Evolutionary conservation across 768 basidiomycete genomes (phyloP), one percentile per base, ranked within the genome.

Genomic region (Naganishia onofrii): DNA sequence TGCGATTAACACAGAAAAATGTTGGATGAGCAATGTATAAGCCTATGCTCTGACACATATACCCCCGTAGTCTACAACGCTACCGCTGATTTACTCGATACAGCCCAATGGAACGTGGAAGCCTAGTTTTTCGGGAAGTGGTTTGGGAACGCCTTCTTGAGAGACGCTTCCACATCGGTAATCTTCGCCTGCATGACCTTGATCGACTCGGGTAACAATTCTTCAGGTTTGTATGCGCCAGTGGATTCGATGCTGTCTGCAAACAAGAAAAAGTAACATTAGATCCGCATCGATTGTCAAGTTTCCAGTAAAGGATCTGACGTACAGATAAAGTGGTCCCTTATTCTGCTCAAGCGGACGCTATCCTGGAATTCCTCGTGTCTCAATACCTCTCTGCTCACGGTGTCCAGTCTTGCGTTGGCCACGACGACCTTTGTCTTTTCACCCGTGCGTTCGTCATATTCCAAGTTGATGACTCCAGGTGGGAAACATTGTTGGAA

Each of bases 241-340:
- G 93, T 91, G 0, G 92, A 92, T 80, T 98, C 94, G 46, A 98
- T 85, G 71, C 87, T 90, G 83, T 92, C 94, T 91, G 13, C 23
- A 23, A 13, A 23, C 3, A n/a, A 23, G 15, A 77, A 38, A n/a
- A 9, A 70, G 44, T 6, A 15, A 67, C 3, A 12, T 63, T 53
- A 34, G 36, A 52, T 12, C 3, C 26, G 6, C 52, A 46, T 15
- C 31, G 13, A 10, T 8, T 2, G 19, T 15, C 44, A 19, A 44
- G 26, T 48, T 3, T n/a, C 23, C 23, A n/a, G 56, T n/a, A 29
- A 17, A 64, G 5, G 2, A 2, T 17, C 44, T 23, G 46, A 84
- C 91, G 76, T 75, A 93, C 95, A 97, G 67, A 97, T 85, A 82
- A 96, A 97, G 82, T 89, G 90, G 83, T 97, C 93, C 64, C 92